A percentile compares a stretch with the other conserved stretches of the same genome.
Conservation (phyloP, 345 rosid genomes). For the Erucastrum elatum region DNA sequence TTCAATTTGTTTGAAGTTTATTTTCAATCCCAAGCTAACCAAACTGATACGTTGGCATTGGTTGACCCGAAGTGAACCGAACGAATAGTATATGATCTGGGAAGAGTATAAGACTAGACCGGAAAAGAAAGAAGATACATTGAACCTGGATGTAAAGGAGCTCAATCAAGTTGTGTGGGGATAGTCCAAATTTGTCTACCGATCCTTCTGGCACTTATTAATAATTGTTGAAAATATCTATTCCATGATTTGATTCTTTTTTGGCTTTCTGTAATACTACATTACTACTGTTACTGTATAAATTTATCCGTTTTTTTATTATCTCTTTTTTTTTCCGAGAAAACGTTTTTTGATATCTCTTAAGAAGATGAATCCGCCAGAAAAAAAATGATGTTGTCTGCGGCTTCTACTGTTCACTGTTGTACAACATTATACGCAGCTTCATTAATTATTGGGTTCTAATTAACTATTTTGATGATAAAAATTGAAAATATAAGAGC, state of each 20-base stretch:
- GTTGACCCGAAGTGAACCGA: not conserved
- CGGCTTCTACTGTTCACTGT: too few species aligned
- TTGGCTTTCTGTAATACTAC: not conserved
- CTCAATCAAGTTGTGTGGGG: not conserved
- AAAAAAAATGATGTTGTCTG: too few species aligned
- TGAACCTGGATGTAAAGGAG: constrained; percentile 31
- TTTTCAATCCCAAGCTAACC: not conserved
- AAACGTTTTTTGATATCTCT: too few species aligned
- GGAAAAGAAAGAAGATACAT: constrained; percentile 13
- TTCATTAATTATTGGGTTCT: too few species aligned
- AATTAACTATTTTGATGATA: too few species aligned
- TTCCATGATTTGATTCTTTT: not conserved
- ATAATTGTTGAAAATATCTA: not conserved
- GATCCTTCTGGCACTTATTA: constrained; percentile 2
- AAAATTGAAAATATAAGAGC: too few species aligned
- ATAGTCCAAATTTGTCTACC: not conserved
- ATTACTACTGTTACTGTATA: not conserved
- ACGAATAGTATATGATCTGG: not conserved
- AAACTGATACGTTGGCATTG: not conserved
- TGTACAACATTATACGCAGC: too few species aligned
- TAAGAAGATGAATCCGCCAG: too few species aligned
- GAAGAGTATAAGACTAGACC: not conserved
- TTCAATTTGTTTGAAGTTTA: not conserved
- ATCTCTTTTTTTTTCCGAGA: too few species aligned
- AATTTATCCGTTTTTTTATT: too few species aligned